These are phyloP conservation scores for Cinnamomum chago DNA, from an alignment of 164 flowering plant species.

Conservation along the genomic window DNA sequence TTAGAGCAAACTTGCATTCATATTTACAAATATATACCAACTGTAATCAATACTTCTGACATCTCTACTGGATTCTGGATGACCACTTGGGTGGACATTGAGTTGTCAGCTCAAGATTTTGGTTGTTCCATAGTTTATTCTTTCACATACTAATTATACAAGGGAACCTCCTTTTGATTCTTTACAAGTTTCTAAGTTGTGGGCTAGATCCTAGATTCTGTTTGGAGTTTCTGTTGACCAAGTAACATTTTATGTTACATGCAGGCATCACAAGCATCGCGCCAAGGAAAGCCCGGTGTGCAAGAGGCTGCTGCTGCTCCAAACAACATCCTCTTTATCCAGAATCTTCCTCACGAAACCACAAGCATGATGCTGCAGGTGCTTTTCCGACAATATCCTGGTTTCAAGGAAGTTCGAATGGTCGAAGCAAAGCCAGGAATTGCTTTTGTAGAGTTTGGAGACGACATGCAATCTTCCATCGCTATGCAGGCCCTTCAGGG, in stretches of 20 bases:
- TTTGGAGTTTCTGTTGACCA: background rate
- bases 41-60: too few relatives aligned
- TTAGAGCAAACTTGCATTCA: too few relatives aligned
- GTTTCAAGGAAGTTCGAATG: conserved; percentile 89
- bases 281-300: conserved; percentile 46
- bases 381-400: conserved; percentile 87
- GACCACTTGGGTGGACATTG: too few relatives aligned
- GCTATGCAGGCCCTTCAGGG: conserved; percentile 96
- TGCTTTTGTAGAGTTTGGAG: conserved; percentile 93
- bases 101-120: too few relatives aligned
- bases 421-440: conserved; percentile 97
- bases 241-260: background rate
- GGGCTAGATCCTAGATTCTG: too few relatives aligned
- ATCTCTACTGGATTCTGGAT: too few relatives aligned
- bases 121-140: too few relatives aligned
- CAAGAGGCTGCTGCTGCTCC: conserved; percentile 62
- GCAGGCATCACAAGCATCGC: conserved; percentile 50
- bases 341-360: conserved; percentile 87
- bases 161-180: too few relatives aligned
- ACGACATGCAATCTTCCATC: conserved; percentile 70
- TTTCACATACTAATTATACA: too few relatives aligned
- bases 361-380: conserved; percentile 73
- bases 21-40: too few relatives aligned
- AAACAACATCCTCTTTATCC: conserved; percentile 84
- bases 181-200: too few relatives aligned